Evolutionary conservation across 1,139 yeast species (phyloP).

Genomic region (Saccharomyces hybrid): DNA sequence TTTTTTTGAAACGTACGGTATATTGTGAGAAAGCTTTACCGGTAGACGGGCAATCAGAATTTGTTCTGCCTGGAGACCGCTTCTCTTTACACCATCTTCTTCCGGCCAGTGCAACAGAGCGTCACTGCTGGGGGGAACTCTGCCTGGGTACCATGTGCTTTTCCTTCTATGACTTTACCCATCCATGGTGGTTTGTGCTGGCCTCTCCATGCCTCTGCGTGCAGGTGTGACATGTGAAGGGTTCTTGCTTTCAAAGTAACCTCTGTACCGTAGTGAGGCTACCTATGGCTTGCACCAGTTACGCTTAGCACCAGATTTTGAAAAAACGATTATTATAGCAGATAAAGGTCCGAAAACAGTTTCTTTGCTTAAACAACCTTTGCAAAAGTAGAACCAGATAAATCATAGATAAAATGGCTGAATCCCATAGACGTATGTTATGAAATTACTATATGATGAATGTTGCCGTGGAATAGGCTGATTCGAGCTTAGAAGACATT

Average conservation of each 20-base stretch:
- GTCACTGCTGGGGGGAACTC: not conserved
- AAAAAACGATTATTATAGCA: not conserved
- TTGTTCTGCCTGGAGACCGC: not conserved
- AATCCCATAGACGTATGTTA: conserved; percentile 90
- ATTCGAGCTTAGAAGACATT: not conserved
- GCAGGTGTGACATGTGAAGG: not conserved
- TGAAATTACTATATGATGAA: not conserved
- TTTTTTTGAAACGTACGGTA: not conserved
- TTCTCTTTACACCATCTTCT: not conserved
- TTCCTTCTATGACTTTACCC: not conserved
- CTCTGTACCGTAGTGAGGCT: not conserved
- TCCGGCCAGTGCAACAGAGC: not conserved
- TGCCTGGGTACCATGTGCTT: not conserved
- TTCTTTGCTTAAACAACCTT: not conserved
- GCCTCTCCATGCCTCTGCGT: not conserved
- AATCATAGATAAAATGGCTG: conserved; percentile 61
- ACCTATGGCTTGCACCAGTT: not conserved
- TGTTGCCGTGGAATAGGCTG: not conserved
- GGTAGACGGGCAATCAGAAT: not conserved
- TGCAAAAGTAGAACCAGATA: conserved; percentile 8
- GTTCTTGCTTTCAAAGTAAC: not conserved
- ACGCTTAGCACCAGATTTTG: not conserved
- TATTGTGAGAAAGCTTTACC: not conserved
- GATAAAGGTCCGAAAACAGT: not conserved
- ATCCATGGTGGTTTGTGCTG: not conserved